phyloP scores from a whole-genome alignment of 1,139 yeast genomes.

The Zygosaccharomyces sapae region DNA sequence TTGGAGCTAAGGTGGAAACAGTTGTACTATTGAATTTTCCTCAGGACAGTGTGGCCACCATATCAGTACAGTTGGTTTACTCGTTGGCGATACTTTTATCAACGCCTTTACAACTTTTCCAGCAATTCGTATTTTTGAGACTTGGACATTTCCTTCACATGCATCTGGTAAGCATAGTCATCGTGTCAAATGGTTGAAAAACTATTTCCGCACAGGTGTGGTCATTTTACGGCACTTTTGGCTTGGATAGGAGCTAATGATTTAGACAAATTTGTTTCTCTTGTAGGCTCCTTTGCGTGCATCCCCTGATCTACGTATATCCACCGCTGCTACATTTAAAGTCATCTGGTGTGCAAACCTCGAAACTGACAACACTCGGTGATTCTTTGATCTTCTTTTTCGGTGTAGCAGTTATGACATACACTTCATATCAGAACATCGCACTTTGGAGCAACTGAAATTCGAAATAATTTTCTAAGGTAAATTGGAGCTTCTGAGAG shows the following conservation, averaged over 20 bases:
- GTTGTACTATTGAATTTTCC: slow-evolving; percentile 88
- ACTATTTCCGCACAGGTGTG: slow-evolving; percentile 58
- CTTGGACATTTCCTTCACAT: slow-evolving; percentile 52
- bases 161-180: slow-evolving; percentile 66
- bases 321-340: slow-evolving; percentile 81
- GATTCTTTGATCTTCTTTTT: slow-evolving; percentile 27
- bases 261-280: slow-evolving; percentile 82
- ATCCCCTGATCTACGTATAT: slow-evolving; percentile 91
- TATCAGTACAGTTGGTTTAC: slow-evolving; percentile 70
- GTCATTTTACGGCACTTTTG: slow-evolving; percentile 71
- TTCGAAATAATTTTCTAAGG: not conserved
- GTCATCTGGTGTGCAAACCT: slow-evolving; percentile 28
- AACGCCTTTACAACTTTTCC: slow-evolving; percentile 89
- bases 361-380: slow-evolving; percentile 6
- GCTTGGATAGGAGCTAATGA: slow-evolving; percentile 70
- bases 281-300: slow-evolving; percentile 93
- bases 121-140: slow-evolving; percentile 74
- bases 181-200: slow-evolving; percentile 79
- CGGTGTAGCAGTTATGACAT: slow-evolving; percentile 29
- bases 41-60: slow-evolving; percentile 57
- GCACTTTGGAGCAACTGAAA: slow-evolving; percentile 22
- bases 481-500: not conserved
- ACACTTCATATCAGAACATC: slow-evolving; percentile 34
- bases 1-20: slow-evolving; percentile 76
- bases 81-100: slow-evolving; percentile 83